Evolutionary conservation across 257 asterid species (phyloP).

Genomic region (Solanum sejunctum): DNA sequence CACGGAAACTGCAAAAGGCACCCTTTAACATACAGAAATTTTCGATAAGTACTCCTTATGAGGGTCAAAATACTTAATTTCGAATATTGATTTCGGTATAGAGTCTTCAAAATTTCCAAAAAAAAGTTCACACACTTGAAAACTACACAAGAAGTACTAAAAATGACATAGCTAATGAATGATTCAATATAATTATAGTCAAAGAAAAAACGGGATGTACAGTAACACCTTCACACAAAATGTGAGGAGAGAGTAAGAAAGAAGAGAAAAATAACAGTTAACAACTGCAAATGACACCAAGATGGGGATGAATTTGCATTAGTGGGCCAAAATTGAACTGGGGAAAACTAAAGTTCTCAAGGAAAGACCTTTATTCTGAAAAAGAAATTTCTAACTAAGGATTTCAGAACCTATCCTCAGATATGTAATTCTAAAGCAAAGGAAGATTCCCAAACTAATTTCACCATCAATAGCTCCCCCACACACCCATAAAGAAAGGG

Average conservation of each 20-base stretch:
- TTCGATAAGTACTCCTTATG: not conserved
- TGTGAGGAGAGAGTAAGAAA: not conserved
- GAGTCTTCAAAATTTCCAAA: not conserved
- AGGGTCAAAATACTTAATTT: not conserved
- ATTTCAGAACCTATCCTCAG: not conserved
- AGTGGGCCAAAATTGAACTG: not conserved
- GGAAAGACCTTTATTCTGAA: not conserved
- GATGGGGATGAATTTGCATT: not conserved
- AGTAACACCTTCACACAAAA: not conserved
- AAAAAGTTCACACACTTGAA: not conserved
- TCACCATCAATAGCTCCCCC: not conserved
- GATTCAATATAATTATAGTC: not conserved
- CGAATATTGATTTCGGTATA: not conserved
- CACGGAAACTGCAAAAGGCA: not conserved
- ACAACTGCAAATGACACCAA: not conserved
- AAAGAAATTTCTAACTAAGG: not conserved
- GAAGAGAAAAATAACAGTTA: not conserved
- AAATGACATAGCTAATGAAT: not conserved
- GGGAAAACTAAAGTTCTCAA: not conserved
- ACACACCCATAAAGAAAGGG: not conserved
- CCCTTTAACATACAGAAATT: not conserved
- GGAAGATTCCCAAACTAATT: not conserved
- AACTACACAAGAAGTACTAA: not conserved
- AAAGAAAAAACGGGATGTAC: not conserved
- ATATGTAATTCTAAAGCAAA: not conserved